Percentiles rank a stretch among this genome's conserved stretches.
These are phyloP conservation scores for Zygnema cylindricum DNA, from an alignment of 139 green algal species.

Conservation along the genomic window DNA sequence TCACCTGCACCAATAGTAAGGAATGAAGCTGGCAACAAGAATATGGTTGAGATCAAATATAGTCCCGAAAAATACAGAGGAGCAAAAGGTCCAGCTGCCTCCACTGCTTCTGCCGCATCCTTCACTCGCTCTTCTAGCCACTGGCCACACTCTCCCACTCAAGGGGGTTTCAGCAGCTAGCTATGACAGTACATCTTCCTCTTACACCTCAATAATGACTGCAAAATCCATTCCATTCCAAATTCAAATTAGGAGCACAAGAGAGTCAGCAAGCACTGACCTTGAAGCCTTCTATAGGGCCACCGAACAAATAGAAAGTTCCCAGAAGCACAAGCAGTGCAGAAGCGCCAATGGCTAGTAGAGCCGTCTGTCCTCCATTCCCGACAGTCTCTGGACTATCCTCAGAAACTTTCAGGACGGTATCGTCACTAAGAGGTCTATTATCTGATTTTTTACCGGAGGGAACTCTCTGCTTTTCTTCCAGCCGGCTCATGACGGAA, in stretches of 20 bases:
- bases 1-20: conserved; percentile 53
- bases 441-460: too few relatives aligned
- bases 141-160: neutral
- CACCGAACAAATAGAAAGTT: neutral
- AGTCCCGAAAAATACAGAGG: conserved; percentile 41
- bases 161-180: neutral
- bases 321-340: neutral
- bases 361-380: neutral
- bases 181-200: neutral
- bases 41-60: conserved; percentile 36
- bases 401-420: too few relatives aligned
- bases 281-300: neutral
- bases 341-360: neutral
- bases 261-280: neutral
- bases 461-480: neutral
- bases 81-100: neutral
- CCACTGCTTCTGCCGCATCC: conserved; percentile 11
- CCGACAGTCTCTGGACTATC: neutral
- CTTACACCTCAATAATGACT: neutral
- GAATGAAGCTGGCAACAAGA: conserved; percentile 60
- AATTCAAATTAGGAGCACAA: too few relatives aligned
- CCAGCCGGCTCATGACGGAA: neutral
- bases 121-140: conserved; percentile 16
- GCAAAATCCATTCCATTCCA: neutral
- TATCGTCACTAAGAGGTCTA: neutral